Percentiles rank a stretch among this genome's conserved stretches.
Conservation (phyloP, 2,329 filamentous ascomycete genomes). For the Sporothrix mexicana region DNA sequence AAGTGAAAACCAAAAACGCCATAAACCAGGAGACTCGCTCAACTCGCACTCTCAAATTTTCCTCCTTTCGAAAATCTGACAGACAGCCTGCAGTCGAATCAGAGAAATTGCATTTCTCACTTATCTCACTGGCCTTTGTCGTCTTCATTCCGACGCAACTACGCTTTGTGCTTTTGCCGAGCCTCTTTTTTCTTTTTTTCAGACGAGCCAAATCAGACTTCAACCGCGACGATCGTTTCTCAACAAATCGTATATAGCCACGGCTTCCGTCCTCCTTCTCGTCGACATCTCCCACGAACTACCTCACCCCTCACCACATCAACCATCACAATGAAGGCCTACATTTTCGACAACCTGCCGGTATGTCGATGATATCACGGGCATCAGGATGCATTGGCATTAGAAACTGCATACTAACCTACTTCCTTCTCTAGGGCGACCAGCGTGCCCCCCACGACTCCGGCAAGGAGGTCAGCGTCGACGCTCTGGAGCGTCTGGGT, state of each 20-base stretch:
- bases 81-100: conserved; percentile 1
- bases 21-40: not conserved
- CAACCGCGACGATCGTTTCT: not conserved
- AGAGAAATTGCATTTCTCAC: conserved; percentile 14
- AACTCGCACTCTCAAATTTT: not conserved
- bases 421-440: conserved; percentile 70
- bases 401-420: conserved; percentile 20
- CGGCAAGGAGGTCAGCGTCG: conserved; percentile 67
- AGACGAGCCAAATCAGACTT: not conserved
- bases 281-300: not conserved
- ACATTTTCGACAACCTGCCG: conserved; percentile 61
- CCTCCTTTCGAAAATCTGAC: not conserved
- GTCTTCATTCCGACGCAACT: not conserved
- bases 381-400: not conserved
- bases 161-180: not conserved
- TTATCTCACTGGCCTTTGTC: too few species aligned
- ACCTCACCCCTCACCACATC: not conserved
- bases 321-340: conserved; percentile 58
- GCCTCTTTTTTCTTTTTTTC: not conserved
- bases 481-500: conserved; percentile 74
- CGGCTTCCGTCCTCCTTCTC: not conserved
- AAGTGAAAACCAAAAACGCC: not conserved
- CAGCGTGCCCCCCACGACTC: conserved; percentile 91
- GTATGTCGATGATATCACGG: conserved; percentile 46
- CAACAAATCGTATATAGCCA: not conserved